Conservation (phyloP, 2,329 filamentous ascomycete species). For the Emmonsia crescens region DNA sequence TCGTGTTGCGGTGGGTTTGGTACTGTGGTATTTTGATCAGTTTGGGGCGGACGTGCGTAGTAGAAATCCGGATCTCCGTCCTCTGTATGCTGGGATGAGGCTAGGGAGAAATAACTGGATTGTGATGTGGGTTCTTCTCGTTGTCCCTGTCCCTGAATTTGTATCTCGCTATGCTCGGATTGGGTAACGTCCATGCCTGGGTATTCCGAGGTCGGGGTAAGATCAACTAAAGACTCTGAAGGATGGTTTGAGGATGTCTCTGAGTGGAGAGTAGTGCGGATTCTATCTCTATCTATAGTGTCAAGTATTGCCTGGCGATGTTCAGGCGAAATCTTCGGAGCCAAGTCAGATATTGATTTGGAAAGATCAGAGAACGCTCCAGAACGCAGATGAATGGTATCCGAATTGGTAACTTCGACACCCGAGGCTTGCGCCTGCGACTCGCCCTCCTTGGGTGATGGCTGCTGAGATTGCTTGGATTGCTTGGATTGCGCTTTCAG, state of each 20-base stretch:
- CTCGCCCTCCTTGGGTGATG: neutral
- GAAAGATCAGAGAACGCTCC: constrained; percentile 8
- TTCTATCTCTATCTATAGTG: constrained; percentile 14
- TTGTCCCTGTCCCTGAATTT: constrained; percentile 8
- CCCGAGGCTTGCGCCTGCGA: constrained; percentile 27
- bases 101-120: constrained; percentile 19
- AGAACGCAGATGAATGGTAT: constrained; percentile 18
- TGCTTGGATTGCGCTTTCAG: constrained; percentile 14
- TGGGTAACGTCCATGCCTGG: constrained; percentile 20
- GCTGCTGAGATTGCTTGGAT: neutral
- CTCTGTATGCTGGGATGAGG: constrained; percentile 23
- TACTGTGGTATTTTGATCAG: constrained; percentile 13
- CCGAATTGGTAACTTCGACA: constrained; percentile 22
- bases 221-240: constrained; percentile 33
- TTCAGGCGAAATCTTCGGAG: constrained; percentile 7
- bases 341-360: constrained; percentile 14
- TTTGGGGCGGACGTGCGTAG: constrained; percentile 23
- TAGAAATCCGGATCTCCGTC: constrained; percentile 20
- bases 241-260: constrained; percentile 28
- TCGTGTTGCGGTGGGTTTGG: constrained; percentile 3
- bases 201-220: constrained; percentile 37
- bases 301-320: constrained; percentile 13
- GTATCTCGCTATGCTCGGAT: constrained; percentile 9
- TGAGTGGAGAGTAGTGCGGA: constrained; percentile 22
- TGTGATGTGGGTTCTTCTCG: constrained; percentile 12